These are phyloP conservation scores for Phytophthora nicotianae DNA, from an alignment of 352 stramenopile species.

Conservation along the genomic window DNA sequence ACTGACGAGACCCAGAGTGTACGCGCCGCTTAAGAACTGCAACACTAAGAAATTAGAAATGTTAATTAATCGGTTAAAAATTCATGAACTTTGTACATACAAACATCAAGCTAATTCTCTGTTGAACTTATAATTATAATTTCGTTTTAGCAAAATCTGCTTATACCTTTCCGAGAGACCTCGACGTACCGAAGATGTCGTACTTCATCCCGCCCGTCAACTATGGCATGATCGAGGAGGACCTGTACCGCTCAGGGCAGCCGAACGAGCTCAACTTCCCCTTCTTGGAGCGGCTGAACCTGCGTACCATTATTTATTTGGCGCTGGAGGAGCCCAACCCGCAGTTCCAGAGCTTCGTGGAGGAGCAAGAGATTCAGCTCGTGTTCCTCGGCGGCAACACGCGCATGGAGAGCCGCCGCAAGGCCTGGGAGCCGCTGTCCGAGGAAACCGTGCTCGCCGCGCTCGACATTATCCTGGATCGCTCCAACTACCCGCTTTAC, in stretches of 20 bases:
- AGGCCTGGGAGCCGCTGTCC: conserved; percentile 85
- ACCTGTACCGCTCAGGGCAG: conserved; percentile 90
- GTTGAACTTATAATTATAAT: conserved; percentile 8
- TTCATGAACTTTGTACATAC: conserved; percentile 22
- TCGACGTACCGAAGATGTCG: conserved; percentile 54
- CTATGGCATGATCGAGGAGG: conserved; percentile 93
- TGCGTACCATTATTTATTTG: conserved; percentile 93
- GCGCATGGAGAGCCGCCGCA: conserved; percentile 87
- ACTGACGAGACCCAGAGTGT: conserved; percentile 29
- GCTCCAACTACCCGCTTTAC: conserved; percentile 90
- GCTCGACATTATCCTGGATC: conserved; percentile 90
- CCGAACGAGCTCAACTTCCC: conserved; percentile 94
- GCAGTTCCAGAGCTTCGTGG: conserved; percentile 90
- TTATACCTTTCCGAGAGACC: background rate
- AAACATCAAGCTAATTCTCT: conserved; percentile 7
- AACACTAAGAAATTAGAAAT: conserved; percentile 30
- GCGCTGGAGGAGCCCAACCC: conserved; percentile 89
- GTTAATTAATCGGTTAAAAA: conserved; percentile 36
- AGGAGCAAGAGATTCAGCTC: conserved; percentile 91
- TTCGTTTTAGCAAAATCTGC: background rate
- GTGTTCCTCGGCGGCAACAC: conserved; percentile 88
- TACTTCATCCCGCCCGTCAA: conserved; percentile 94
- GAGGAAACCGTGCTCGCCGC: conserved; percentile 92
- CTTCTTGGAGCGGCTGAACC: conserved; percentile 90
- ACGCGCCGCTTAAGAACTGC: conserved; percentile 21